Conservation (phyloP, 2,329 filamentous ascomycete species). For the Pseudogymnoascus sp. region DNA sequence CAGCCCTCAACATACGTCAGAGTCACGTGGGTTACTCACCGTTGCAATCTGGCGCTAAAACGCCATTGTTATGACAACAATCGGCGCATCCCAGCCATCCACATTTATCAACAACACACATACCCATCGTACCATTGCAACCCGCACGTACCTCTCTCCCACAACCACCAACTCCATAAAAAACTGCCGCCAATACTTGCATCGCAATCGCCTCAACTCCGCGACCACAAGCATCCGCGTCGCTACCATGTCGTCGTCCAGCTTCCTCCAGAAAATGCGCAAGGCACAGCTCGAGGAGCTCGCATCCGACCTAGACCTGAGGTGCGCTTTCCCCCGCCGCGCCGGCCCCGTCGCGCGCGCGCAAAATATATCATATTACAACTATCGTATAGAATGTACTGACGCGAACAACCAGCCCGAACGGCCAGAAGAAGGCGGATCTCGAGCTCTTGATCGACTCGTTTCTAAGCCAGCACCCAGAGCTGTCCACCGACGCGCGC, state of each 20-base stretch:
- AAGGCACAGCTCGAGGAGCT: conserved; percentile 72
- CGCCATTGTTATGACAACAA: conserved; percentile 10
- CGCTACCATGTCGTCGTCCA: conserved; percentile 55
- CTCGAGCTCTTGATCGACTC: conserved; percentile 69
- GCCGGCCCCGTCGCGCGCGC: neutral
- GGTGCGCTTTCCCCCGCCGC: conserved; percentile 22
- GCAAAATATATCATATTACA: conserved; percentile 8
- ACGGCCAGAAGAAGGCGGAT: conserved; percentile 67
- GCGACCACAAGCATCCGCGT: conserved; percentile 35
- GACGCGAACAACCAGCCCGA: conserved; percentile 45
- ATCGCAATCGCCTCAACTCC: conserved; percentile 36
- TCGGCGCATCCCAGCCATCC: conserved; percentile 5
- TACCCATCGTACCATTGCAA: conserved; percentile 5
- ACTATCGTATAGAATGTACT: conserved; percentile 8
- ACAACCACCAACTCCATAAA: conserved; percentile 24
- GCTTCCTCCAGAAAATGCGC: conserved; percentile 73
- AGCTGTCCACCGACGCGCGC: conserved; percentile 53
- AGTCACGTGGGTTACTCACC: neutral
- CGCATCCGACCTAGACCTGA: conserved; percentile 61
- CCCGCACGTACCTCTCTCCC: conserved; percentile 12
- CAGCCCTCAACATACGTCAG: neutral
- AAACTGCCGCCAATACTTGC: conserved; percentile 14
- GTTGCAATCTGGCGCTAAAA: conserved; percentile 7
- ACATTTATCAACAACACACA: conserved; percentile 9
- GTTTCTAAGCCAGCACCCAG: conserved; percentile 61